Evolutionary conservation across 768 basidiomycete species (phyloP).

Genomic region (Tulasnella sp.): DNA sequence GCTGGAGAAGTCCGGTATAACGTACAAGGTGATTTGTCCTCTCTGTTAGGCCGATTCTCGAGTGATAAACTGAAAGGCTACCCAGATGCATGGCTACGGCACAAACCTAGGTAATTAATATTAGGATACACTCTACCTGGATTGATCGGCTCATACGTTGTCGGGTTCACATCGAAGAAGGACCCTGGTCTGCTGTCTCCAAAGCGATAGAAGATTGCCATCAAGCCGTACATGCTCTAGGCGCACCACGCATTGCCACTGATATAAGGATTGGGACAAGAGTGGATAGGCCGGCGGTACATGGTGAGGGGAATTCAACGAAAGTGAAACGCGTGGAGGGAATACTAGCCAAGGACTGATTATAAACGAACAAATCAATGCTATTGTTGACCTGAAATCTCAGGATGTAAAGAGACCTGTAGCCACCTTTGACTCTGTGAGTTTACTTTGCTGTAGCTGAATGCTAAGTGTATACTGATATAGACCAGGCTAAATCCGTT

Average conservation of each 20-base stretch:
- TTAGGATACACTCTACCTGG: not conserved
- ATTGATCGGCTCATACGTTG: no score
- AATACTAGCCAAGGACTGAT: conserved; percentile 41
- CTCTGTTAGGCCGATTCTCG: not conserved
- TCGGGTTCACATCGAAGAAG: no score
- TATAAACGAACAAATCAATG: no score
- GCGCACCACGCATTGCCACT: conserved; percentile 68
- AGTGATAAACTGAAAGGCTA: not conserved
- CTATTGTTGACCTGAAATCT: no score
- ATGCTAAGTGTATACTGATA: no score
- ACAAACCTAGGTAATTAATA: conserved; percentile 64
- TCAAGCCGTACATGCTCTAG: conserved; percentile 67
- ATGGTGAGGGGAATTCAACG: conserved; percentile 60
- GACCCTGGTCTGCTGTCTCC: conserved; percentile 75
- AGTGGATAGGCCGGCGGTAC: conserved; percentile 43
- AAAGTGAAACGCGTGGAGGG: conserved; percentile 77
- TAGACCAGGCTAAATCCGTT: no score
- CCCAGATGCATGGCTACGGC: conserved; percentile 77
- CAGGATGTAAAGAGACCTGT: no score
- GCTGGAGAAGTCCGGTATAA: conserved; percentile 71
- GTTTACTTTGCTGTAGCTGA: no score
- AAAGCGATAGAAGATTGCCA: conserved; percentile 89
- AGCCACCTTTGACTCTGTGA: no score
- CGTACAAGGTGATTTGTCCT: conserved; percentile 49
- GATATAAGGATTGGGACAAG: conserved; percentile 95